Evolutionary conservation across 495 filamentous ascomycete genomes (phyloP).

Genomic region (Chaetomium cochliodes): DNA sequence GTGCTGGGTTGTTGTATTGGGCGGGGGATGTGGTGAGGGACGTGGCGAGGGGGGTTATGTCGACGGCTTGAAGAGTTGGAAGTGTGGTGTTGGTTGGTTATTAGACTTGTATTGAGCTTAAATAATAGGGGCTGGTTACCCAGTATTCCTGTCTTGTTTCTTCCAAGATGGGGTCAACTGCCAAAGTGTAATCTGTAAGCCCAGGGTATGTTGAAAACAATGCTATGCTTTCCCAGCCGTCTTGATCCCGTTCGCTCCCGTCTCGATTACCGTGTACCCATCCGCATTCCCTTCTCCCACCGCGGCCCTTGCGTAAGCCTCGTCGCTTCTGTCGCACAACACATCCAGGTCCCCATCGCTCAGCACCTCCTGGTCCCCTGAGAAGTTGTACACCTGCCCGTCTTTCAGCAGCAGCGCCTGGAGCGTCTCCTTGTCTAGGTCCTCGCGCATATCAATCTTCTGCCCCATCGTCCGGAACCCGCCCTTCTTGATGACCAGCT

Average conservation of each 20-base stretch:
- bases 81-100: not conserved
- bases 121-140: not conserved
- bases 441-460: slow-evolving; percentile 51
- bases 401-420: slow-evolving; percentile 60
- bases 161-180: not conserved
- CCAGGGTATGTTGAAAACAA: not conserved
- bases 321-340: slow-evolving; percentile 73
- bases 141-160: not conserved
- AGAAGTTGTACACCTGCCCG: slow-evolving; percentile 62
- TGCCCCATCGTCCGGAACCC: slow-evolving; percentile 64
- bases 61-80: not conserved
- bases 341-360: slow-evolving; percentile 74
- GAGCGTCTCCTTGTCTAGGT: slow-evolving; percentile 58
- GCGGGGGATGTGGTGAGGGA: slow-evolving; percentile 5
- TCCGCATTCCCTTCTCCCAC: slow-evolving; percentile 63
- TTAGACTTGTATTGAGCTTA: not conserved
- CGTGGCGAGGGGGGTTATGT: not conserved
- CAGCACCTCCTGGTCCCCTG: slow-evolving; percentile 60
- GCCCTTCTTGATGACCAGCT: slow-evolving; percentile 93
- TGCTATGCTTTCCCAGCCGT: slow-evolving; percentile 27
- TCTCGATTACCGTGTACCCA: slow-evolving; percentile 70
- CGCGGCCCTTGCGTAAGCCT: slow-evolving; percentile 79
- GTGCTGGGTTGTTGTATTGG: not conserved
- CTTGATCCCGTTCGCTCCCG: slow-evolving; percentile 47
- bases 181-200: not conserved